Evolutionary conservation across 2,329 filamentous ascomycete genomes (phyloP).

Genomic region (Trichoderma sp.): DNA sequence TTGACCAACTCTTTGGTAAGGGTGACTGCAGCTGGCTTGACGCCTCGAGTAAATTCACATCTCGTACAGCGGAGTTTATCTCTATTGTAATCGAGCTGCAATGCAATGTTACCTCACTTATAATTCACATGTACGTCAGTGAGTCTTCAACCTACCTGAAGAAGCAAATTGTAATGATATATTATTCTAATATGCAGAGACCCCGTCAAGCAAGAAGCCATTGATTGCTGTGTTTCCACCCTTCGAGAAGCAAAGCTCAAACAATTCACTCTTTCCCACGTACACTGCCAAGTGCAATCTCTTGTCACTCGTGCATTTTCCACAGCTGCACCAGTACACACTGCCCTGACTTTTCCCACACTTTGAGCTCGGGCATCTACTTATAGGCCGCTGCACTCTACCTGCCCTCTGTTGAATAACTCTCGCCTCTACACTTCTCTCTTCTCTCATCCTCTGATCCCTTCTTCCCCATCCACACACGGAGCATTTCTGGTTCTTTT

Average conservation of each 20-base stretch:
- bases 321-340: not conserved
- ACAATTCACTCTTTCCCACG: not conserved
- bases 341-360: slow-evolving; percentile 3
- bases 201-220: not conserved
- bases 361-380: not conserved
- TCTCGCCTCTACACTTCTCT: not conserved
- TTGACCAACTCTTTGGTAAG: not conserved
- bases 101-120: not conserved
- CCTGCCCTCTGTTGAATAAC: not conserved
- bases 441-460: not conserved
- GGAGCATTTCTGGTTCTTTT: not conserved
- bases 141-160: not conserved
- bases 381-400: not conserved
- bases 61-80: not conserved
- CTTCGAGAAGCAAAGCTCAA: not conserved
- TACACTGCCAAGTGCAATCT: not conserved
- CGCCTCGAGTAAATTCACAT: not conserved
- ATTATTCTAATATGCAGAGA: not conserved
- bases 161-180: not conserved
- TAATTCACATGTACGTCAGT: not conserved
- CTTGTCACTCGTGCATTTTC: not conserved
- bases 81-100: not conserved
- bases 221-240: not conserved
- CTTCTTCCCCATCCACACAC: not conserved
- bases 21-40: not conserved